Base-by-base conservation (phyloP, 2,329 filamentous ascomycete species). In the Sclerotinia spermophila region DNA sequence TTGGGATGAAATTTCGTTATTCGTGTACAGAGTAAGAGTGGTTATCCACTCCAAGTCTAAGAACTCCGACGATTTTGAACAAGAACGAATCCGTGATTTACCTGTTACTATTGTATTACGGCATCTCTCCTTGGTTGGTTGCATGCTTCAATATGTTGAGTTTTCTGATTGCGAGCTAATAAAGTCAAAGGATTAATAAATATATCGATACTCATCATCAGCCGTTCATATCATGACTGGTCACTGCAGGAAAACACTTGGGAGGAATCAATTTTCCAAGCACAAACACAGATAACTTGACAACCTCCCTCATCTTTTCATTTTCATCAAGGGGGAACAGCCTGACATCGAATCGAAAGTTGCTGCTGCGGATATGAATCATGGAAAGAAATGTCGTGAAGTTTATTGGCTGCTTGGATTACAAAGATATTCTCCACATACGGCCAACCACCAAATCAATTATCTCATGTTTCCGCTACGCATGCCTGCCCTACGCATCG, bases 401-500 rank as follows among this genome's bases (percentile, higher is more conserved):
- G 24, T 19, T 51, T 7, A 64, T 64, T 64, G 44, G 44, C 30
- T 64, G 11, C 61, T 27, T 17, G 4, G 17, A 45, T 33, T 33
- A 45, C 40, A 45, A 62, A 62, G 10, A 30, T n/a, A 21, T 65
- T 44, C 64, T 67, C 67, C 48, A 30, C 48, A 56, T 10, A 40
- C n/a, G 45, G n/a, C 24, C 38, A 24, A 68, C 24, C 11, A 27
- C 44, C 45, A 27, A 69, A 53, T 42, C 64, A 24, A 44, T 44
- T 64, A n/a, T n/a, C 40, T 38, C 44, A 11, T 17, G n/a, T 27
- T 27, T 53, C 27, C n/a, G 30, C 33, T 27, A 19, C 40, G 48
- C 53, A 35, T 60, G 60, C 62, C 53, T 60, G 60, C 62, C 53
- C 42, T 69, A 69, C 35, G 30, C 35, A 62, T 60, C 30, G 53